Conservation (phyloP, 2,329 filamentous ascomycete genomes). For the Colletotrichum zoysiae region DNA sequence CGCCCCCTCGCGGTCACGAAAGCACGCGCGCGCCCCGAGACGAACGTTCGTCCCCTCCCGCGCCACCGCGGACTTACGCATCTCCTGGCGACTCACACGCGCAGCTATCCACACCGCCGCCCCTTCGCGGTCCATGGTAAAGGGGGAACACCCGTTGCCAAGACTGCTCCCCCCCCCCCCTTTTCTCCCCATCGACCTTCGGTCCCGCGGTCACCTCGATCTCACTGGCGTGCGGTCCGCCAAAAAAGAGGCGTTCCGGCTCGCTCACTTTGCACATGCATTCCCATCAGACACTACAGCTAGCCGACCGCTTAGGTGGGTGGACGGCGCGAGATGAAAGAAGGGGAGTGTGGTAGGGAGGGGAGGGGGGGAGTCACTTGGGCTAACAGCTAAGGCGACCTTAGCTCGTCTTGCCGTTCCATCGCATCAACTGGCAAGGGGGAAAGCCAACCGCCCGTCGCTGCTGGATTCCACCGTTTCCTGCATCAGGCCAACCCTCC, state of each 20-base stretch:
- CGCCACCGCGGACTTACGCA: constrained; percentile 27
- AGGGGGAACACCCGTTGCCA: constrained; percentile 19
- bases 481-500: constrained; percentile 9
- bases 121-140: not conserved
- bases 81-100: constrained; percentile 1
- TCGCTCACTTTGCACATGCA: constrained; percentile 22
- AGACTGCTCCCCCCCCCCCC: constrained; percentile 4
- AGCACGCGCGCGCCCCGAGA: not conserved
- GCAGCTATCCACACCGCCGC: constrained; percentile 28
- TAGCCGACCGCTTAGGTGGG: constrained; percentile 8
- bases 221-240: not conserved
- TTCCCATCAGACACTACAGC: constrained; percentile 1
- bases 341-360: not conserved
- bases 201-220: not conserved
- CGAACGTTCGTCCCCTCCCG: not conserved
- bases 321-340: not conserved
- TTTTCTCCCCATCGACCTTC: too few species aligned
- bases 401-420: not conserved
- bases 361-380: not conserved
- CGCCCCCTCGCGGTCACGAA: not conserved
- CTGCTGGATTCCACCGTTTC: constrained; percentile 10
- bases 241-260: not conserved
- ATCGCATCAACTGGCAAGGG: constrained; percentile 9
- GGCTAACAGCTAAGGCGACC: constrained; percentile 7
- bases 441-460: not conserved